Evolutionary conservation across 805 yeast species (phyloP), one percentile per base, ranked within the genome.

Genomic region (Lipomyces japonicus): DNA sequence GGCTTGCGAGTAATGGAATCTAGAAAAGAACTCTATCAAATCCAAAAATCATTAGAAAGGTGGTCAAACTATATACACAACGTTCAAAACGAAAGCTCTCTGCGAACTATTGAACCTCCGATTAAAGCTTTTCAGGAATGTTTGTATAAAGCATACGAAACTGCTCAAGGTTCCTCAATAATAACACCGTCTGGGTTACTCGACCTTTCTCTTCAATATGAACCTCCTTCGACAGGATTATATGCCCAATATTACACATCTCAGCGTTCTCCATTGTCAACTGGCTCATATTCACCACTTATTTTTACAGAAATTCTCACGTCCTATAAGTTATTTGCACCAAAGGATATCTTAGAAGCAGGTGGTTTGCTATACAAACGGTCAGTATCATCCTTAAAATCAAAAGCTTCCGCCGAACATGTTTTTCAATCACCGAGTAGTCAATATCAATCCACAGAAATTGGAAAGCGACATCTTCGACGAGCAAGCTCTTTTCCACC

Each of bases 21-120:
- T 55, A 86, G 82, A 51, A 75, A 78, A 40, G 77, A 81, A 51
- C 78, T 86, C 57, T 81, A 78, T 58, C 75, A 86, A 43, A 79
- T 89, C 3, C 75, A 78, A 50, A 80, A 82, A 46, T 84, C 95
- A 0, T 81, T 88, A 61, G 79, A 75, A 48, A 80, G 93, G 63
- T 91, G 97, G 97, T 79, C 81, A 12, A 31, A 30, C 14, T 53
- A 46, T 37, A 26, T 43, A 18, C 28, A 24, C 12, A 36, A 48
- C 9, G 28, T 52, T 18, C 42, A 34, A 12, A 42, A 51, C 34
- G 30, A 12, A 2, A 42, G 36, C 1, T 24, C 31, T 16, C 10
- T 46, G 32, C 49, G 46, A 3, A 23, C 3, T 4, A 14, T 44
- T 9, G 63, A 60, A 7, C 61, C 60, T 42, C 55, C 66, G 7